Conservation (phyloP, 306 rosid species). For the Castanea sativa region DNA sequence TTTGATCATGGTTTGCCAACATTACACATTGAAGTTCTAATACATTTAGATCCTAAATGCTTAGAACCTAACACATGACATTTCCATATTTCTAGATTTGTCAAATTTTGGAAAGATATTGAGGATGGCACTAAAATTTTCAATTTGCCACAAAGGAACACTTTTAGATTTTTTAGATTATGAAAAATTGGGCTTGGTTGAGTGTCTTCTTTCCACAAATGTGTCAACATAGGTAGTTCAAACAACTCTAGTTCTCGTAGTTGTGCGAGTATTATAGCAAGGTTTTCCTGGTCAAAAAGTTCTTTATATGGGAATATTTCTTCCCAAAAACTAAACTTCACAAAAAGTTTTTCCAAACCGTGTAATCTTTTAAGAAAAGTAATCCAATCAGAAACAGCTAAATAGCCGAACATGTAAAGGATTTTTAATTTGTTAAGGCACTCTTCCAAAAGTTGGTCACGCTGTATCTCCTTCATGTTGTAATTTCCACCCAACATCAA, state of each 20-base stretch:
- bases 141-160: background rate
- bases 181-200: background rate
- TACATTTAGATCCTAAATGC: too few species aligned
- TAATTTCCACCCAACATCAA: background rate
- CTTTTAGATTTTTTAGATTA: background rate
- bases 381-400: background rate
- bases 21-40: too few species aligned
- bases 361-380: background rate
- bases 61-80: too few species aligned
- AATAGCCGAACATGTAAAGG: background rate
- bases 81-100: too few species aligned
- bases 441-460: background rate
- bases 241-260: background rate
- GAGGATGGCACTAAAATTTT: background rate
- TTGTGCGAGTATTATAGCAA: background rate
- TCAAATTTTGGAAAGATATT: too few species aligned
- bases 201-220: background rate
- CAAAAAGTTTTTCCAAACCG: background rate
- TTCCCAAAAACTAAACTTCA: background rate
- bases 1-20: too few species aligned
- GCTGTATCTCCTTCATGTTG: background rate
- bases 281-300: background rate
- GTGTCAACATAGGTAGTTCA: background rate
- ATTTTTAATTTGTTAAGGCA: background rate
- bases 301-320: background rate